Percentiles rank a stretch among this genome's conserved stretches.
These are phyloP conservation scores for Kappamyces sp. DNA, from an alignment of 192 early-diverging fungal genomes.

Conservation along the genomic window DNA sequence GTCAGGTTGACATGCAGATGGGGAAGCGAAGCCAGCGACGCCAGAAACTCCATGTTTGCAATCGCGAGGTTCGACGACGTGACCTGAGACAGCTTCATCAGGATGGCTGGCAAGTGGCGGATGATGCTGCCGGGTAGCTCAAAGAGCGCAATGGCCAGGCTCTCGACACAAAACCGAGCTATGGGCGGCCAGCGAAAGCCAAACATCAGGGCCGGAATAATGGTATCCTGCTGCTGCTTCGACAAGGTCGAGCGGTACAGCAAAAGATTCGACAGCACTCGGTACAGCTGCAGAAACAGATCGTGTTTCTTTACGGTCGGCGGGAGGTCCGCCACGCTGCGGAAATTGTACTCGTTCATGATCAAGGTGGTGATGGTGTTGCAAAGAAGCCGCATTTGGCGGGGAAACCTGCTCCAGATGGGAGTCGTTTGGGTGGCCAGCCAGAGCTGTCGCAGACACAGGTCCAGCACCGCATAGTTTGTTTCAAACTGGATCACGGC, in stretches of 20 bases:
- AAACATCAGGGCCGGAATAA: slow-evolving; percentile 66
- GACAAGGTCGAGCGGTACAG: slow-evolving; percentile 60
- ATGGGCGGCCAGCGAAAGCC: slow-evolving; percentile 68
- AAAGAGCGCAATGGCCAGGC: slow-evolving; percentile 69
- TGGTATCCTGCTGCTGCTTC: slow-evolving; percentile 62
- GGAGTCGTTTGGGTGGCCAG: neutral
- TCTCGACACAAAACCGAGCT: slow-evolving; percentile 76
- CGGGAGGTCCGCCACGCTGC: slow-evolving; percentile 4
- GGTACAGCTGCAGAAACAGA: slow-evolving; percentile 56
- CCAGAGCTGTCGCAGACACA: neutral
- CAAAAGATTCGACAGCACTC: slow-evolving; percentile 61
- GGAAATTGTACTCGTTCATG: neutral
- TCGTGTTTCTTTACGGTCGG: slow-evolving; percentile 1
- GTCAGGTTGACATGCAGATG: slow-evolving; percentile 75
- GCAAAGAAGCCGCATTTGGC: neutral
- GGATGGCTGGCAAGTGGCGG: slow-evolving; percentile 62
- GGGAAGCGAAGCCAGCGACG: slow-evolving; percentile 75
- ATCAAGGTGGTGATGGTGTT: slow-evolving; percentile 2
- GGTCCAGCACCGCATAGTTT: neutral
- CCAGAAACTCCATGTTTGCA: slow-evolving; percentile 87
- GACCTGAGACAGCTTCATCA: slow-evolving; percentile 74
- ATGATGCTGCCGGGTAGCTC: slow-evolving; percentile 75
- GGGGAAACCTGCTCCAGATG: slow-evolving; percentile 1
- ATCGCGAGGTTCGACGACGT: slow-evolving; percentile 72
- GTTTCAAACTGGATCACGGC: slow-evolving; percentile 10